Evolutionary conservation across 805 yeast species (phyloP).

Genomic region (Saturnispora hagleri): DNA sequence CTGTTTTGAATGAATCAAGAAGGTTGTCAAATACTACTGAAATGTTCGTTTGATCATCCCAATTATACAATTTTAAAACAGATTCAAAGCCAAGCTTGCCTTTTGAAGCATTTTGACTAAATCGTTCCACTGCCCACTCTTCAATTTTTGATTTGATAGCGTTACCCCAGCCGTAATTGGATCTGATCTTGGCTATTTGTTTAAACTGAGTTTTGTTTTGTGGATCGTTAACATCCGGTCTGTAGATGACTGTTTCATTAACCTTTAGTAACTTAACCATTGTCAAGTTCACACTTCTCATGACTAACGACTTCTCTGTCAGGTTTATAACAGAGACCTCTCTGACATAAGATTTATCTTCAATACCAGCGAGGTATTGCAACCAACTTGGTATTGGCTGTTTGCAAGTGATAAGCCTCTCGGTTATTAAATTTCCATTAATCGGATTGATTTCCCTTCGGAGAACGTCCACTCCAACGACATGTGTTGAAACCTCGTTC

Average conservation of each 20-base stretch:
- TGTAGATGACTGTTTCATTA: slow-evolving; percentile 77
- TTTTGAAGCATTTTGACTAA: slow-evolving; percentile 73
- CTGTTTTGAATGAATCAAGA: slow-evolving; percentile 14
- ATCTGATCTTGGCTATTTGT: slow-evolving; percentile 85
- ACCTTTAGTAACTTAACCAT: slow-evolving; percentile 69
- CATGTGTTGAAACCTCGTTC: slow-evolving; percentile 88
- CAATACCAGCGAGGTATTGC: slow-evolving; percentile 59
- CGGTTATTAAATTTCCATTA: slow-evolving; percentile 57
- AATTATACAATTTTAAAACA: slow-evolving; percentile 49
- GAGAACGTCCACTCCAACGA: slow-evolving; percentile 83
- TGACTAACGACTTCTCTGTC: slow-evolving; percentile 47
- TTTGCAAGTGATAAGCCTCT: slow-evolving; percentile 79
- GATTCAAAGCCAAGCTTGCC: slow-evolving; percentile 82
- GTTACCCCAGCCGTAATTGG: slow-evolving; percentile 56
- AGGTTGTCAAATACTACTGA: slow-evolving; percentile 16
- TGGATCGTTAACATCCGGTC: slow-evolving; percentile 54
- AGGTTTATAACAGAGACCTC: slow-evolving; percentile 85
- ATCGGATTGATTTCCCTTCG: slow-evolving; percentile 55
- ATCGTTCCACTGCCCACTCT: slow-evolving; percentile 86
- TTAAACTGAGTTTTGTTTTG: slow-evolving; percentile 47
- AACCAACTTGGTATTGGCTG: slow-evolving; percentile 86
- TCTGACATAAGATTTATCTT: slow-evolving; percentile 68
- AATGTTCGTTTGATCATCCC: slow-evolving; percentile 15
- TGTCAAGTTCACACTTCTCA: slow-evolving; percentile 84
- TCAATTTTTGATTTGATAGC: slow-evolving; percentile 75